phyloP scores from a whole-genome alignment of 2,329 filamentous ascomycete species.

The Sarocladium brachiariae region DNA sequence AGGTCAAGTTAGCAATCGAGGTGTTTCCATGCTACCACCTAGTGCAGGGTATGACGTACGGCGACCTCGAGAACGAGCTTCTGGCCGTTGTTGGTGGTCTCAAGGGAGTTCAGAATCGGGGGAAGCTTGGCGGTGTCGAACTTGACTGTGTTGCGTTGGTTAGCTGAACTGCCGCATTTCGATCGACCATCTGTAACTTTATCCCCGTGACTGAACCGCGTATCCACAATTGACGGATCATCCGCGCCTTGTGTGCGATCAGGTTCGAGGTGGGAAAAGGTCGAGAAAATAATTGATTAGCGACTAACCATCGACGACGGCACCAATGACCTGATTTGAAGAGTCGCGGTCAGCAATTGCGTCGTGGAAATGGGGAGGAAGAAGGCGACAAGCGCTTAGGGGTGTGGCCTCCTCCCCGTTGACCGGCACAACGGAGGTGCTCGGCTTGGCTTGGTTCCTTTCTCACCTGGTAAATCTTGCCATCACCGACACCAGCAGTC shows the following conservation, averaged over 20 bases:
- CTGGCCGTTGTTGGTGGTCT: conserved; percentile 83
- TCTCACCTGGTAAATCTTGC: conserved; percentile 63
- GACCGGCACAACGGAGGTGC: conserved; percentile 10
- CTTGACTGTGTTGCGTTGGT: conserved; percentile 62
- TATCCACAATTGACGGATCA: conserved; percentile 1
- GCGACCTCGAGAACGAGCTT: conserved; percentile 96
- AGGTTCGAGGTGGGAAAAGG: conserved; percentile 12
- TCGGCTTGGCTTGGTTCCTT: conserved; percentile 7
- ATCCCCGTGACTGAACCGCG: neutral
- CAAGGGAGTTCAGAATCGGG: conserved; percentile 93
- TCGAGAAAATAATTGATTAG: neutral
- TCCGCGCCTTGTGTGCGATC: too few species aligned
- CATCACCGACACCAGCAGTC: conserved; percentile 50
- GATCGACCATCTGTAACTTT: neutral
- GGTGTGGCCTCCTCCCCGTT: conserved; percentile 8
- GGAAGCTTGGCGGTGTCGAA: conserved; percentile 92
- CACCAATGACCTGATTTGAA: conserved; percentile 88
- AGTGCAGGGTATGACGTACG: conserved; percentile 49
- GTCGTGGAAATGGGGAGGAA: neutral
- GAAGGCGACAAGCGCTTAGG: conserved; percentile 3
- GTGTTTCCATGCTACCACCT: neutral
- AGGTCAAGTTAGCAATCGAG: conserved; percentile 28
- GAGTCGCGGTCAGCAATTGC: conserved; percentile 13
- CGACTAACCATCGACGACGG: conserved; percentile 90
- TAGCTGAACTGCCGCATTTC: conserved; percentile 16